phyloP scores from a whole-genome alignment of 306 rosid species.

The Medicago lupulina region DNA sequence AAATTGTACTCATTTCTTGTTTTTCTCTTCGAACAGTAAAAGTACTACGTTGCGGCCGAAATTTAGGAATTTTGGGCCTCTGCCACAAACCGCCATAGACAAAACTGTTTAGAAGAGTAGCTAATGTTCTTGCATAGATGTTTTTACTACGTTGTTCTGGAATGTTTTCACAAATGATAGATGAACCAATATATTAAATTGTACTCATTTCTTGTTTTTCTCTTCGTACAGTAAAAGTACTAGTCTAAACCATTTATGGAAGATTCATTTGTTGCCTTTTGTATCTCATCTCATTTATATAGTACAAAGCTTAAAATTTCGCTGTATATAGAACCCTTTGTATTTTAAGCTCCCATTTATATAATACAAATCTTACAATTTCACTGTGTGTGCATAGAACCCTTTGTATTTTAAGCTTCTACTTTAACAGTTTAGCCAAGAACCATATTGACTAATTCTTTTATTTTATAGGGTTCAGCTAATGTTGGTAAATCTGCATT shows the following conservation, averaged over 20 bases:
- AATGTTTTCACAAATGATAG: constrained; percentile 22
- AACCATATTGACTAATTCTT: constrained; percentile 25
- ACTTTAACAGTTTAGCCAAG: background rate
- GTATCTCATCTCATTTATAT: background rate
- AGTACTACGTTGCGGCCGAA: too few relatives aligned
- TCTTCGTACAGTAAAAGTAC: constrained; percentile 12
- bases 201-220: constrained; percentile 15
- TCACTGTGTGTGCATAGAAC: background rate
- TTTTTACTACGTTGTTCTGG: constrained; percentile 30
- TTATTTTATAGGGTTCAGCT: constrained; percentile 75
- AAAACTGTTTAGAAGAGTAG: background rate
- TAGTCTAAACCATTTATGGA: constrained; percentile 17
- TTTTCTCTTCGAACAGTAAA: constrained; percentile 8
- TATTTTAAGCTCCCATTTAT: background rate
- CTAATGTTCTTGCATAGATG: constrained; percentile 31
- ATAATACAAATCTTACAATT: constrained; percentile 6
- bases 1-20: constrained; percentile 16
- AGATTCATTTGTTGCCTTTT: constrained; percentile 8
- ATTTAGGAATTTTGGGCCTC: too few relatives aligned
- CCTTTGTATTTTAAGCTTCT: constrained; percentile 17
- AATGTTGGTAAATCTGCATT: constrained; percentile 99
- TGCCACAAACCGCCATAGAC: too few relatives aligned
- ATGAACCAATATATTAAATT: constrained; percentile 26
- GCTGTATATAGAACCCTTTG: background rate
- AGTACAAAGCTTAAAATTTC: constrained; percentile 6